Evolutionary conservation across 495 filamentous ascomycete species (phyloP), one percentile per base, ranked within the genome.

Genomic region (Neurospora sp.): DNA sequence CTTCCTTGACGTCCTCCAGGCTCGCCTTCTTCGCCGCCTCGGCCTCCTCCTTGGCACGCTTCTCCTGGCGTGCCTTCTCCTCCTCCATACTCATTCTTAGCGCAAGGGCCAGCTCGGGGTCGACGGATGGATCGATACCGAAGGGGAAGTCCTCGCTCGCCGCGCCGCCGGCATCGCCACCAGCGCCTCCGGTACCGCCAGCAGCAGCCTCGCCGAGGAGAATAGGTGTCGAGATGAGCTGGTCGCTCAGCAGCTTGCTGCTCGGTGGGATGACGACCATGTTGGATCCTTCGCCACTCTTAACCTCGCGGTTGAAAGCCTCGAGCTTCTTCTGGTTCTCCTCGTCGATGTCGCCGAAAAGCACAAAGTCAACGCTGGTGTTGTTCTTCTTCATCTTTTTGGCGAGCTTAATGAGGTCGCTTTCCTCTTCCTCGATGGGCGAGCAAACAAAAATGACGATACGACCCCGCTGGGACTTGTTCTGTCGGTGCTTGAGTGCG

Each of bases 301-400:
- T 96, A 81, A 98, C 93, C 76, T 91, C 91, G 75, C 94, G 92
- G 81, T 97, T 92, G 85, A 99, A 98, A 23, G 92, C 91, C 79
- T 94, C 89, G 69, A 98, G 88, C 85, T 98, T 99, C 76, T 83
- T 81, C 80, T 94, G 91, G 69, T 91, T 94, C 72, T 92, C 94
- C 70, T 97, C 94, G 75, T 94, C 92, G 72, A 97, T 86, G 75
- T 99, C 96, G 70, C 96, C 96, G 78, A 99, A 98, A 48, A 93
- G 89, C 75, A 99, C 88, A 77, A 99, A 93, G 78, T 99, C 96
- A 78, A 99, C 92, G 71, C 89, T 92, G 72, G 96, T 91, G 78
- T 91, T 93, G 80, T 89, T 90, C 87, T 99, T 99, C 90, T 97
- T 98, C 94, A 98, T 97, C 84, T 95, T 94, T 85, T 93, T 96